Conservation (phyloP, 345 rosid genomes). For the Linum usitatissimum region DNA sequence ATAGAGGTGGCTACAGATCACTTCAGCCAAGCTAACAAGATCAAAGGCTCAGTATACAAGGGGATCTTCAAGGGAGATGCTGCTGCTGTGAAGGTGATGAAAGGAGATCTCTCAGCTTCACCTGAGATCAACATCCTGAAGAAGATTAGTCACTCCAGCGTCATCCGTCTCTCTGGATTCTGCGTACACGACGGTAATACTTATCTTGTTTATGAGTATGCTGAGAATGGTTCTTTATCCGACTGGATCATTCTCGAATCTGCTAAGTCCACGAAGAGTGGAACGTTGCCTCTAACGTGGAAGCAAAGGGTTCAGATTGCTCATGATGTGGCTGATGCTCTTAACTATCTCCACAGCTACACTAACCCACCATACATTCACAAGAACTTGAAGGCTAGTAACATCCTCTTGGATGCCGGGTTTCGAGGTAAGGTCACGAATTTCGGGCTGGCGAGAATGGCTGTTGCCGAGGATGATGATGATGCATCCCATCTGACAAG, state of each 20-base stretch:
- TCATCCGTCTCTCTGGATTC: slow-evolving; percentile 78
- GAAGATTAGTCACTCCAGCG: slow-evolving; percentile 66
- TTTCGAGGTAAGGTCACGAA: slow-evolving; percentile 69
- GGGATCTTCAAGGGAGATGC: slow-evolving; percentile 59
- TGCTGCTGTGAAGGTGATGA: slow-evolving; percentile 75
- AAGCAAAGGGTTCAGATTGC: slow-evolving; percentile 78
- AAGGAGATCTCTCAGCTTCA: slow-evolving; percentile 49
- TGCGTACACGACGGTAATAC: slow-evolving; percentile 64
- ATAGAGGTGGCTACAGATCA: slow-evolving; percentile 44
- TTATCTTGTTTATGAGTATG: slow-evolving; percentile 70
- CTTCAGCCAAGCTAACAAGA: slow-evolving; percentile 46
- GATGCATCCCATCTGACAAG: slow-evolving; percentile 53
- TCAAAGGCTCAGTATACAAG: slow-evolving; percentile 56
- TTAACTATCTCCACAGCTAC: slow-evolving; percentile 73
- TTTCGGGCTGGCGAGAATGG: slow-evolving; percentile 62
- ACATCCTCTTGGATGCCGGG: slow-evolving; percentile 60
- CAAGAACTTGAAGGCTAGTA: slow-evolving; percentile 72
- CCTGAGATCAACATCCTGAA: slow-evolving; percentile 66
- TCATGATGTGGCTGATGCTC: slow-evolving; percentile 55
- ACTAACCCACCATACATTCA: slow-evolving; percentile 68
- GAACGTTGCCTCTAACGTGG: slow-evolving; percentile 36
- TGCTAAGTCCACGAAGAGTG: too few relatives aligned
- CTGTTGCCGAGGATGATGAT: slow-evolving; percentile 8
- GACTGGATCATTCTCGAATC: slow-evolving; percentile 57
- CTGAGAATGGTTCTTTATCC: slow-evolving; percentile 53